Conservation (phyloP, 2,329 filamentous ascomycete species). For the Didymella pinodella region DNA sequence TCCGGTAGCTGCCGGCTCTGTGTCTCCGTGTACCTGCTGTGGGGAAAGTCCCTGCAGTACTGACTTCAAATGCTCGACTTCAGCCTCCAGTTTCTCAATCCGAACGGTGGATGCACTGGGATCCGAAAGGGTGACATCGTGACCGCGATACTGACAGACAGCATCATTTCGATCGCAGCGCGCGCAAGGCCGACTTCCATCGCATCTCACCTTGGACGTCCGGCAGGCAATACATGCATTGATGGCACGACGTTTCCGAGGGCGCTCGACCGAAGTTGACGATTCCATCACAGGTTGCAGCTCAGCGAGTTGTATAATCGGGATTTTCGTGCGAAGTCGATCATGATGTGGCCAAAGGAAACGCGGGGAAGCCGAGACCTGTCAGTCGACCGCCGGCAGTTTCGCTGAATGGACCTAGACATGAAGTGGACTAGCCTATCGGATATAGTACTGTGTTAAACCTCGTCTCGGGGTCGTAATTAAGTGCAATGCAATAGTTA, state of each 20-base stretch:
- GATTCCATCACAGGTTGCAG: constrained; percentile 7
- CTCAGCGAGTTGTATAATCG: constrained; percentile 5
- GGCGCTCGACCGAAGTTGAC: constrained; percentile 20
- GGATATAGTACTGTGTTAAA: not conserved
- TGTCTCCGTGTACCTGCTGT: not conserved
- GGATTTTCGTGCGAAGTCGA: constrained; percentile 16
- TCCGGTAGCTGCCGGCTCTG: not conserved
- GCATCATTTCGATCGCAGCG: constrained; percentile 40
- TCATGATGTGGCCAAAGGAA: constrained; percentile 9
- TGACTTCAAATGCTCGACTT: constrained; percentile 30
- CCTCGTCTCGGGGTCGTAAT: not conserved
- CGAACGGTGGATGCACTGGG: constrained; percentile 28
- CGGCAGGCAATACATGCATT: constrained; percentile 44
- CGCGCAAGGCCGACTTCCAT: constrained; percentile 42
- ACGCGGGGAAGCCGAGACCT: constrained; percentile 12
- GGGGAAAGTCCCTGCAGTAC: constrained; percentile 8
- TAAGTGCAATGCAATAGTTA: not conserved
- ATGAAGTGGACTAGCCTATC: not conserved
- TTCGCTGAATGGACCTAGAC: not conserved
- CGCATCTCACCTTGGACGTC: constrained; percentile 45
- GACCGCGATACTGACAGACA: constrained; percentile 33
- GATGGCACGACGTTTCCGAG: constrained; percentile 46
- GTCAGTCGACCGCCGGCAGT: not conserved
- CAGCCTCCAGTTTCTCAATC: constrained; percentile 40
- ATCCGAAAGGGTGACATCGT: constrained; percentile 36